Base-by-base conservation (phyloP, 768 basidiomycete species). In the Cubamyces lactineus region DNA sequence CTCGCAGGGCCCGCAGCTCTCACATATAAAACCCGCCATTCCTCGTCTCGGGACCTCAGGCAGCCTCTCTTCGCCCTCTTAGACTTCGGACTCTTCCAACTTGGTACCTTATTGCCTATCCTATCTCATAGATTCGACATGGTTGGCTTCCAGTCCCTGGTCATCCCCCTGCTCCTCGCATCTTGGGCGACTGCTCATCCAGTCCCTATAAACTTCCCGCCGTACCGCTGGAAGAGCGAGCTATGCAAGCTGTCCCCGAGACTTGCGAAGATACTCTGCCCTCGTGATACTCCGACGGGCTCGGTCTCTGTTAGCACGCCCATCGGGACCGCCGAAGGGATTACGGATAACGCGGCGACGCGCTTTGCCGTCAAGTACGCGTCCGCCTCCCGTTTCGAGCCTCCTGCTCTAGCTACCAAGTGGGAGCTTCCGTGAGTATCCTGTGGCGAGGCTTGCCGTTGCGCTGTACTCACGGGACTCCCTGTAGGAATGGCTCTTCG, bases 311-410 rank as follows among this genome's bases (percentile, higher is more conserved):
- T 82, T 24, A 57, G 61, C 4, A 90, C 89, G 0, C 76, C 80
- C 17, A 60, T 89, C 24, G 89, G 89, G 17, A 72, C 74, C 19
- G 89, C 89, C 9, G 70, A 72, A 17, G 89, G 89, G 30, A 76
- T 79, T 4, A 42, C 74, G 3, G 83, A 84, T 41, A 73, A 75
- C 17, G 70, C 78, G 48, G 84, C 80, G 26, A 73, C 76, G 53
- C 79, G 88, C 43, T 91, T 86, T 69, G 70, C 83, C 34, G 88
- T 88, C 59, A 86, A 80, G 67, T 92, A 92, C 70, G 90, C 84
- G 8, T 77, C 77, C 58, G 86, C 87, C 6, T 62, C 76, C 15
- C 80, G 90, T 58, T 92, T 88, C 86, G 72, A 77, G 46, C 76
- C 81, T 6, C 86, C 90, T 1, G 73, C 78, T 2, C 67, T 86